Evolutionary conservation across 768 basidiomycete genomes (phyloP).

Genomic region (Symmetrospora coprosmae): DNA sequence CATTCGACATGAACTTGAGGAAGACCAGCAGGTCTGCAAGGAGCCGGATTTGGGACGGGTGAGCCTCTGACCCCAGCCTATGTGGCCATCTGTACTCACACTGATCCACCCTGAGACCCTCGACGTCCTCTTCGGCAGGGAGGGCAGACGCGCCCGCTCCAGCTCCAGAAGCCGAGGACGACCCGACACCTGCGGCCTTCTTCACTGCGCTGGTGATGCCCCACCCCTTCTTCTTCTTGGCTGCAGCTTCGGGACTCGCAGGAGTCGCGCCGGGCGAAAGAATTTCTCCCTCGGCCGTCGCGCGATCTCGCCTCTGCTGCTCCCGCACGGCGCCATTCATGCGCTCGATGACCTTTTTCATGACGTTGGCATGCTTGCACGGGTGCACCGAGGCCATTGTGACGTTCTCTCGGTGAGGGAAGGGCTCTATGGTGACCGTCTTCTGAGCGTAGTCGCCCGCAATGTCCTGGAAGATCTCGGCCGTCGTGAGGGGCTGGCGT

Average conservation of each 20-base stretch:
- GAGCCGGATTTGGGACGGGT: not conserved
- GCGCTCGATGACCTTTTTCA: conserved; percentile 99
- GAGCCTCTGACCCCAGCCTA: not conserved
- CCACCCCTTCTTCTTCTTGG: conserved; percentile 42
- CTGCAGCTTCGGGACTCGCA: conserved; percentile 34
- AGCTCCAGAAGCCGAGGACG: conserved; percentile 49
- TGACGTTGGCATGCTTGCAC: conserved; percentile 95
- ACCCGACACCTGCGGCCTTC: conserved; percentile 51
- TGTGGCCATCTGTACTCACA: conserved; percentile 35
- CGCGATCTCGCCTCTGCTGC: conserved; percentile 47
- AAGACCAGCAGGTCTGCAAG: conserved; percentile 43
- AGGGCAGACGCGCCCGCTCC: conserved; percentile 37
- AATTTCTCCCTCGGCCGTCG: conserved; percentile 38
- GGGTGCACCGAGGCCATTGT: conserved; percentile 83
- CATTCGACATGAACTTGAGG: conserved; percentile 72
- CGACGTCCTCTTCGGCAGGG: conserved; percentile 48
- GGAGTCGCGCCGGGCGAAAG: conserved; percentile 34
- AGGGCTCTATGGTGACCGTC: conserved; percentile 94
- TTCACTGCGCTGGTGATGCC: conserved; percentile 55
- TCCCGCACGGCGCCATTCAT: conserved; percentile 83
- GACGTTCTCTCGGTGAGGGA: conserved; percentile 79
- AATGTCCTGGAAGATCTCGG: conserved; percentile 92
- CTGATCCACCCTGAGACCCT: conserved; percentile 93
- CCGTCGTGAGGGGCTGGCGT: conserved; percentile 49
- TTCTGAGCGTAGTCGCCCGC: conserved; percentile 95